Evolutionary conservation across 2,329 filamentous ascomycete genomes (phyloP), one percentile per base, ranked within the genome.

Genomic region (Cryoendolithus antarcticus): DNA sequence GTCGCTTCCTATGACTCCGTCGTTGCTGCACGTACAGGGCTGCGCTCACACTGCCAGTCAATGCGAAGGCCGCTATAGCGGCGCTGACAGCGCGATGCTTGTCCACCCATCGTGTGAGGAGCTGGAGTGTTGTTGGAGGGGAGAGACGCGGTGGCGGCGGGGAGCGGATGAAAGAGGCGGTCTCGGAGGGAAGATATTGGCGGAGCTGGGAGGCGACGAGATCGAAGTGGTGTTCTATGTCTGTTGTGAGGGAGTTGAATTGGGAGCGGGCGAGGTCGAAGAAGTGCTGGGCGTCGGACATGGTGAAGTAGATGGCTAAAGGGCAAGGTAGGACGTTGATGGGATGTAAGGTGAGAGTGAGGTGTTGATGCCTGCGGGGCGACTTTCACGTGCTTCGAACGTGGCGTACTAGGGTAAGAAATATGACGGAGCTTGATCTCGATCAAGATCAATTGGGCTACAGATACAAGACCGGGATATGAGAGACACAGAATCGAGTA

Each of bases 211-310:
- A 67, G 39, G 86, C 83, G 33, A 85, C 77, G 43, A 72, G 70
- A 53, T 94, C 85, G 60, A 94, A 80, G 56, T 86, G 77, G 42
- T 73, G 71, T 62, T 95, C 85, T 58, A 93, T 75, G 49, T 80
- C 81, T 47, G 86, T 80, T 57, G 85, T 85, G 44, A 89, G 72
- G 38, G 83, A 72, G 43, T 59, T 53, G 50, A 61, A 58, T 32
- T 60, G 56, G 15, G 41, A 43, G 21, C 53, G 53, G n/a, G 56
- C 56, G 4, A 32, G n/a, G 4, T 61, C 52, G 48, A 61, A 56
- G 35, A 60, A 45, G 13, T 56, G 51, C 42, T 59, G 55, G 12
- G 57, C 56, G 44, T 60, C 57, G 2, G 57, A 59, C 57, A 60
- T 59, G 35, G 10, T 47, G 29, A 19, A 19, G 15, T 19, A 8